Base-by-base conservation (phyloP, 352 stramenopile genomes). In the Globisporangium solare region DNA sequence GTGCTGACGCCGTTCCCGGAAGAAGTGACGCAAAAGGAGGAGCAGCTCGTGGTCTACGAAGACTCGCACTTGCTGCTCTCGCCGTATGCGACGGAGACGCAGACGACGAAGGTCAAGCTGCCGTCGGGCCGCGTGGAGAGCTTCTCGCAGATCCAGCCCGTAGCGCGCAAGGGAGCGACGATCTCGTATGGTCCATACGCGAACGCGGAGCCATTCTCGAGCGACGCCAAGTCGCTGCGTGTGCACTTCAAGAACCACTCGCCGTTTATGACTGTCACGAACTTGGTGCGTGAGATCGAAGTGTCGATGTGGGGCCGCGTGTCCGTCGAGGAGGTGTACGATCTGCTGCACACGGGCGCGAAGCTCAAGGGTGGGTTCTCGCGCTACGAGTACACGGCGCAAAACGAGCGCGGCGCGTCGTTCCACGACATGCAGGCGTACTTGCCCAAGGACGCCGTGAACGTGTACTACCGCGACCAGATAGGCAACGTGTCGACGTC, bases 391-490 rank as follows among this genome's bases (percentile, higher is more conserved):
- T 96, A 95, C 63, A 69, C 81, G 49, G 63, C 79, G 58, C 67
- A 83, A 42, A 69, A 82, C 62, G 69, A 81, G 46, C 70, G 61
- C 32, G 79, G 82, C 27, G 81, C 84, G 40, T 94, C 83, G 47
- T 96, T 94, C 64, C 64, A 90, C 50, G 74, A 86, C 54, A 68
- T 96, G 60, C 56, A 68, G 43, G 83, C 84, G 45, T 47, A 76
- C 37, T 60, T 96, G 49, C 87, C 87, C 4, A 78, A 75, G 39
- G 71, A 95, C 47, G 83, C 85, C 21, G 74, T 89, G 10, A 93
- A 93, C 59, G 80, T 96, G 47, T 96, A 96, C 73, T 96, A 96
- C 67, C 84, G 87, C 57, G 87, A 96, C 71, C 80, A 94, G 68
- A 96, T 96, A 51, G 87, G 87, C 42, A 96, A 96, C 62, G 81